Percentiles rank a stretch among this genome's conserved stretches.
These are phyloP conservation scores for Solanum hybrid DNA, from an alignment of 305 asterid genomes.

Conservation along the genomic window DNA sequence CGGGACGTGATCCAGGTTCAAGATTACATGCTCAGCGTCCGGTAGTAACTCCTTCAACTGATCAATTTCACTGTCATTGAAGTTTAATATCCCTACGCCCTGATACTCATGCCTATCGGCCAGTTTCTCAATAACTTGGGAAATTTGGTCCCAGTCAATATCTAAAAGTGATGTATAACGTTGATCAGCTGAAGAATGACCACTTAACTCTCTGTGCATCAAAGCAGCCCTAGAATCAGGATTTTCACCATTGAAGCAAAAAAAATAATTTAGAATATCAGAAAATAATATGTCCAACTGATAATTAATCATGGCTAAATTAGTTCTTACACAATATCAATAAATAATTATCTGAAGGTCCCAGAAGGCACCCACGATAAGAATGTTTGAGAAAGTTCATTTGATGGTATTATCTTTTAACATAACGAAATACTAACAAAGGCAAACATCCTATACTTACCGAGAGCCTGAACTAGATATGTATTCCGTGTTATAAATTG, in stretches of 20 bases:
- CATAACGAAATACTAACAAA: not conserved
- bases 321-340: not conserved
- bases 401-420: not conserved
- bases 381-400: not conserved
- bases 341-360: not conserved
- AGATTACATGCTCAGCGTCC: conserved; percentile 53
- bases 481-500: conserved; percentile 48
- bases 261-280: not conserved
- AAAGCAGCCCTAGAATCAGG: conserved; percentile 35
- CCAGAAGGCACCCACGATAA: not conserved
- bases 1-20: conserved; percentile 45
- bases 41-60: conserved; percentile 55
- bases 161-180: conserved; percentile 45
- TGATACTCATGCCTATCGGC: conserved; percentile 42
- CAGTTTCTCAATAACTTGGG: conserved; percentile 39
- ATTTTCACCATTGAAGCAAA: conserved; percentile 4
- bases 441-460: conserved; percentile 20
- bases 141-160: conserved; percentile 66
- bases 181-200: conserved; percentile 29
- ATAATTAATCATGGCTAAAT: not conserved
- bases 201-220: conserved; percentile 41
- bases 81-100: conserved; percentile 70
- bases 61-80: conserved; percentile 54
- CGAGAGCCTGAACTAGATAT: conserved; percentile 29
- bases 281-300: not conserved